These are phyloP conservation scores for Rugonectria rugulosa DNA, from an alignment of 2,329 filamentous ascomycete species.

Conservation along the genomic window DNA sequence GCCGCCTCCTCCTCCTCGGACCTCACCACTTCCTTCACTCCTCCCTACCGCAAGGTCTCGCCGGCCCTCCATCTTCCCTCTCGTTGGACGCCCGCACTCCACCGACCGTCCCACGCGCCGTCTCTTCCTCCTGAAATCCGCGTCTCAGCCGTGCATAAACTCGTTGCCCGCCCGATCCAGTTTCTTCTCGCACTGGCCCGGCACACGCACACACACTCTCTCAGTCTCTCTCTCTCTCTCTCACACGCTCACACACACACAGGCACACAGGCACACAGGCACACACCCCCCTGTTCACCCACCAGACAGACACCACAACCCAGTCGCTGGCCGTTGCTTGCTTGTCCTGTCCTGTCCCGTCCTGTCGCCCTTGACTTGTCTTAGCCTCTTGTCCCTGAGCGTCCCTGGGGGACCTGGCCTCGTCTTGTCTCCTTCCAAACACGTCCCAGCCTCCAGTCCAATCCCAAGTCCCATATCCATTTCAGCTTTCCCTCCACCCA, in stretches of 20 bases:
- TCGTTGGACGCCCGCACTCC: conserved; percentile 34
- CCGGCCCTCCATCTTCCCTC: conserved; percentile 9
- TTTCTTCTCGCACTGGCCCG: too few relatives aligned
- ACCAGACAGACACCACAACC: too few relatives aligned
- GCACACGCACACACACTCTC: too few relatives aligned
- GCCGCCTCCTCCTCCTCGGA: neutral
- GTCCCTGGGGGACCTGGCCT: conserved; percentile 7
- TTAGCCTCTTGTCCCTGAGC: conserved; percentile 3
- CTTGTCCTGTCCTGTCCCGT: neutral
- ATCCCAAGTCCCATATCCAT: conserved; percentile 4
- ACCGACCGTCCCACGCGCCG: conserved; percentile 41
- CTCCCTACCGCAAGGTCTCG: too few relatives aligned
- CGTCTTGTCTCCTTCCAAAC: conserved; percentile 11
- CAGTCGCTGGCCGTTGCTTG: too few relatives aligned
- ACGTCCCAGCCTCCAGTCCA: conserved; percentile 10
- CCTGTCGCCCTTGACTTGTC: conserved; percentile 1
- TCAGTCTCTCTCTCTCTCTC: too few relatives aligned
- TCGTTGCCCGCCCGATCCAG: conserved; percentile 15
- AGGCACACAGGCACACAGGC: conserved; percentile 4
- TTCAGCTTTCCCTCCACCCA: conserved; percentile 6
- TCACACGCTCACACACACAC: neutral
- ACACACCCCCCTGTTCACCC: conserved; percentile 9
- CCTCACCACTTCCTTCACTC: too few relatives aligned
- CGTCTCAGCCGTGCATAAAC: conserved; percentile 43
- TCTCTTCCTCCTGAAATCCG: conserved; percentile 41